Evolutionary conservation across 2,329 filamentous ascomycete species (phyloP).

Genomic region (Paracamarosporium sp.): DNA sequence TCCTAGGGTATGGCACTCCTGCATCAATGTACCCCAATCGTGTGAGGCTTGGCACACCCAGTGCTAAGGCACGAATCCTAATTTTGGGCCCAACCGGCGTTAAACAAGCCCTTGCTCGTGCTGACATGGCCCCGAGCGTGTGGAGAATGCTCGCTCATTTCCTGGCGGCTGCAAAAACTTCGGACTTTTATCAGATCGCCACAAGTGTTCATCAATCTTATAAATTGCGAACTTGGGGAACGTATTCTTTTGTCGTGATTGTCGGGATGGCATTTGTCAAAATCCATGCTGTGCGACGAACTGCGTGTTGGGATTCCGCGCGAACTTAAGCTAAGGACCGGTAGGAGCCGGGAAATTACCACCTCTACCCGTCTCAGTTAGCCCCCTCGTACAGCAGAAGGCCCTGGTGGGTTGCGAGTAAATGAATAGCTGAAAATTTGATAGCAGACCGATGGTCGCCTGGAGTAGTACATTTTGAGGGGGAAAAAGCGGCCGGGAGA

Average conservation of each 20-base stretch:
- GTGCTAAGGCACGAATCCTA: slow-evolving; percentile 1
- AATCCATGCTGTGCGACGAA: not conserved
- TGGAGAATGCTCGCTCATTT: not conserved
- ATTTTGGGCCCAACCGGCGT: not conserved
- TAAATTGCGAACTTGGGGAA: too few species aligned
- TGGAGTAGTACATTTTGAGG: not conserved
- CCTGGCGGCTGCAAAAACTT: too few species aligned
- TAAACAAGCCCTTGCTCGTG: not conserved
- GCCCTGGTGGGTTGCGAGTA: not conserved
- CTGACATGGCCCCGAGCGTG: not conserved
- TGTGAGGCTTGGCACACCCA: not conserved
- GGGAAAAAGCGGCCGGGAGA: not conserved
- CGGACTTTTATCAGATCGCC: too few species aligned
- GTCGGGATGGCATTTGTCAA: not conserved
- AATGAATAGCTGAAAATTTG: not conserved
- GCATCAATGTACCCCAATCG: not conserved
- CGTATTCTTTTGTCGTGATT: not conserved
- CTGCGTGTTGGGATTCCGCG: not conserved
- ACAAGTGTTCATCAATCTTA: too few species aligned
- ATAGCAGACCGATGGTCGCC: not conserved
- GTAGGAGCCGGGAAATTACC: not conserved
- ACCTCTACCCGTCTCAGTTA: not conserved
- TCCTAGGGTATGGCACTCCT: not conserved
- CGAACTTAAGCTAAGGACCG: not conserved
- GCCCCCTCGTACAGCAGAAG: not conserved